Evolutionary conservation across 129 eudicot species (phyloP), one percentile per base, ranked within the genome.

Genomic region (Saposhnikovia divaricata): DNA sequence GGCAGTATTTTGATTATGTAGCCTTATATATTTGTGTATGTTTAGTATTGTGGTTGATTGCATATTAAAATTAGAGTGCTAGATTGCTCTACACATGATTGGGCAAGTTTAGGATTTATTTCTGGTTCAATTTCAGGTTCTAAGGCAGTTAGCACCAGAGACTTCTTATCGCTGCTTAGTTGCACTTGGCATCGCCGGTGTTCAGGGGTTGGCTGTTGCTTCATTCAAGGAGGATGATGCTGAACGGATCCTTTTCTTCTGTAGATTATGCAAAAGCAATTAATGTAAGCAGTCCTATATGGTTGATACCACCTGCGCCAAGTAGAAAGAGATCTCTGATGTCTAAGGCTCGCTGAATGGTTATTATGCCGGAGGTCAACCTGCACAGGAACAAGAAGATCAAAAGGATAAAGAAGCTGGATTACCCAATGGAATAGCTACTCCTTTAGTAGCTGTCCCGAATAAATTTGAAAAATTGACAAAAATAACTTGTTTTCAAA

Each of bases 121-220:
- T 31, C 34, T 31, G 34, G 34, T 31, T 31, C n/a, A 19, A 65
- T 73, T 81, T 70, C 87, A 95, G 99, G 93, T 95, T 79, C 75
- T 95, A 83, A 90, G 99, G 86, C 99, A 95, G 83, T 86, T 95
- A 73, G 99, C 99, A 27, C 99, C 97, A 40, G 96, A 95, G 74
- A 84, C 80, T 72, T 89, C 96, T 43, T 95, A 92, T 78, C 93
- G 96, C 66, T 87, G 85, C 83, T 89, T 95, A 50, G 97, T 89
- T 82, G 97, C 91, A 27, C 96, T 95, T 77, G 99, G 99, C 31
- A 86, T 95, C 51, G 96, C 97, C 43, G 79, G 99, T 59, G 89
- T 95, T 74, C 97, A 95, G 48, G 99, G 99, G 69, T 80, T 92
- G 72, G 97, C 99, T 23, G 99, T 95, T 59, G 92, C 99, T 76